Conservation (phyloP, 116 monocot genomes). For the Dioscorea cayenensis region DNA sequence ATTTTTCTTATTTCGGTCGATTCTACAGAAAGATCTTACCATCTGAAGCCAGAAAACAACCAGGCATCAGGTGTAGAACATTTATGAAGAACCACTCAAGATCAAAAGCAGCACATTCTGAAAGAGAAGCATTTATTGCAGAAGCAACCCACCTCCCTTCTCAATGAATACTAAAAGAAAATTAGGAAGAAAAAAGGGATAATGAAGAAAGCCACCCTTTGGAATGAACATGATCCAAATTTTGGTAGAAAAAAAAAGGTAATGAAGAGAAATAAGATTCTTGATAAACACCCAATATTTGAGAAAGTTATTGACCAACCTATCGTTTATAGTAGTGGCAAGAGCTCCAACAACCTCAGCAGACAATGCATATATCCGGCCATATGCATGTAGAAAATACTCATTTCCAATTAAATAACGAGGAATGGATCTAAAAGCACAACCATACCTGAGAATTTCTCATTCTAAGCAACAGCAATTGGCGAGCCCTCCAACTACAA, state of each 20-base stretch:
- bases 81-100: no score
- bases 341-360: conserved; percentile 77
- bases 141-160: no score
- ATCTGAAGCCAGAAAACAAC: no score
- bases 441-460: conserved; percentile 70
- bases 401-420: conserved; percentile 72
- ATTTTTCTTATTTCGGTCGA: no score
- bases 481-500: conserved; percentile 83
- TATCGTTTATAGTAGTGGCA: conserved; percentile 65
- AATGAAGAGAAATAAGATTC: neutral
- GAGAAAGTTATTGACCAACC: conserved; percentile 27
- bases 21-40: no score
- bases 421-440: neutral
- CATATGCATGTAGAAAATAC: conserved; percentile 97
- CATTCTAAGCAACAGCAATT: conserved; percentile 78
- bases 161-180: no score
- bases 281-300: no score
- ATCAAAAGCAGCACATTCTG: no score
- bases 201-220: neutral
- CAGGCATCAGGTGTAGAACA: no score
- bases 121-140: no score
- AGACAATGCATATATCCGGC: conserved; percentile 95
- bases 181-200: neutral
- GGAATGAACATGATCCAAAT: no score
- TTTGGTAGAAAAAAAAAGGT: neutral